Percentiles rank a stretch among this genome's conserved stretches.
Evolutionary conservation across 345 rosid species (phyloP).

Genomic region (Jatropha curcas): DNA sequence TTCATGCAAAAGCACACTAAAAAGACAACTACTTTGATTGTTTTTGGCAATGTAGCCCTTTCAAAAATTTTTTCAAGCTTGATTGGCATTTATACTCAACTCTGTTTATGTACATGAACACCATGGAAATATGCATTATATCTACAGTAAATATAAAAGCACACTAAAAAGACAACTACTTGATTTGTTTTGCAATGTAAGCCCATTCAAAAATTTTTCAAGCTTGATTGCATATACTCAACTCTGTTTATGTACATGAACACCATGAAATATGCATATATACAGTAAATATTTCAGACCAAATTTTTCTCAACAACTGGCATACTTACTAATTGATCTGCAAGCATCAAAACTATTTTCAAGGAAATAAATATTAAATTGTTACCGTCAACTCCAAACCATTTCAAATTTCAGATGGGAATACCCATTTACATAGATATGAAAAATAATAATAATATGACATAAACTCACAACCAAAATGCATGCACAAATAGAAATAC

Average conservation of each 20-base stretch:
- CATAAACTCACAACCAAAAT: no score
- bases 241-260: constrained; percentile 68
- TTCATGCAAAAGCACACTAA: background rate
- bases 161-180: constrained; percentile 33
- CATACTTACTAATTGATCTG: constrained; percentile 72
- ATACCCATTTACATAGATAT: no score
- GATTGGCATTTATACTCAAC: constrained; percentile 77
- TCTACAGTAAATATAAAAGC: constrained; percentile 6
- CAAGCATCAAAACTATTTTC: constrained; percentile 85
- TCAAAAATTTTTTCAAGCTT: constrained; percentile 80
- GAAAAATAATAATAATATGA: no score
- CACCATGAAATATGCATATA: constrained; percentile 10
- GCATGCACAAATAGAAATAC: no score
- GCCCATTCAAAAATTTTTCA: constrained; percentile 84
- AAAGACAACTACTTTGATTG: constrained; percentile 54
- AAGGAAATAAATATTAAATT: constrained; percentile 79
- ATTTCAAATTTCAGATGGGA: no score
- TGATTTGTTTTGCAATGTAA: constrained; percentile 81
- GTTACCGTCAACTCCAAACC: constrained; percentile 86
- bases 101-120: constrained; percentile 60
- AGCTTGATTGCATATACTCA: constrained; percentile 77
- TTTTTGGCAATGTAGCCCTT: constrained; percentile 84
- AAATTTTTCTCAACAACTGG: constrained; percentile 5
- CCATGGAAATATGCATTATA: constrained; percentile 5
- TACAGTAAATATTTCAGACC: background rate